These are phyloP conservation scores for Thermothelomyces thermophilus DNA, from an alignment of 2,329 filamentous ascomycete genomes.

Conservation along the genomic window DNA sequence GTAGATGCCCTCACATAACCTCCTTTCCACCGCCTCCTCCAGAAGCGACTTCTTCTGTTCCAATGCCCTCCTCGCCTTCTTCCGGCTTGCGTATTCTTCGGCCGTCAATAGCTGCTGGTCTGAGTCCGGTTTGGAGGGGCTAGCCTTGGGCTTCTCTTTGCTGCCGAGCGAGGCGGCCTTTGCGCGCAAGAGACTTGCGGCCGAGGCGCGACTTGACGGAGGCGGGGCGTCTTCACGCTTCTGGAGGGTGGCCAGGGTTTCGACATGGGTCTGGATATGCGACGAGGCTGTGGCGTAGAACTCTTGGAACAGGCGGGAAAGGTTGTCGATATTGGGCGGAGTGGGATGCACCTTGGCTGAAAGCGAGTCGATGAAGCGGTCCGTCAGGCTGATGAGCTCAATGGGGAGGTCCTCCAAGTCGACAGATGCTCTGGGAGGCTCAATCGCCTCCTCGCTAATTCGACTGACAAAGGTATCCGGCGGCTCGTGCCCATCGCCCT, in stretches of 20 bases:
- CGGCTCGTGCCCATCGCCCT: slow-evolving; percentile 15
- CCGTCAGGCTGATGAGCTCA: slow-evolving; percentile 82
- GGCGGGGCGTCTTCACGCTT: slow-evolving; percentile 52
- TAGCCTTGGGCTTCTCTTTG: slow-evolving; percentile 44
- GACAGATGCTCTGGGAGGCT: slow-evolving; percentile 50
- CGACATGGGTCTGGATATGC: slow-evolving; percentile 83
- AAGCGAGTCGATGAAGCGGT: slow-evolving; percentile 88
- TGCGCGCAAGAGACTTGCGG: slow-evolving; percentile 49
- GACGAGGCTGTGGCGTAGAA: slow-evolving; percentile 79
- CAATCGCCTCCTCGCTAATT: slow-evolving; percentile 39
- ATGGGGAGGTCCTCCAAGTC: slow-evolving; percentile 87
- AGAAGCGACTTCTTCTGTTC: slow-evolving; percentile 70
- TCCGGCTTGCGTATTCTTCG: slow-evolving; percentile 73
- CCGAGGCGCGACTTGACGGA: slow-evolving; percentile 48
- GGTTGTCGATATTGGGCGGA: slow-evolving; percentile 73
- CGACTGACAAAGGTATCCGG: slow-evolving; percentile 41
- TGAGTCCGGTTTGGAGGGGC: slow-evolving; percentile 36
- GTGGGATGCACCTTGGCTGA: slow-evolving; percentile 79
- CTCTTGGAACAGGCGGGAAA: slow-evolving; percentile 86
- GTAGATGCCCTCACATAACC: slow-evolving; percentile 80
- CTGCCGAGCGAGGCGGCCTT: slow-evolving; percentile 49
- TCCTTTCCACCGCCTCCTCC: slow-evolving; percentile 86
- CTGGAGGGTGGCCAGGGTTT: slow-evolving; percentile 66
- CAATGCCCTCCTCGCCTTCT: slow-evolving; percentile 68
- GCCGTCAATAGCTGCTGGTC: slow-evolving; percentile 85